Conservation (phyloP, 164 flowering plant genomes). For the Brasenia schreberi region DNA sequence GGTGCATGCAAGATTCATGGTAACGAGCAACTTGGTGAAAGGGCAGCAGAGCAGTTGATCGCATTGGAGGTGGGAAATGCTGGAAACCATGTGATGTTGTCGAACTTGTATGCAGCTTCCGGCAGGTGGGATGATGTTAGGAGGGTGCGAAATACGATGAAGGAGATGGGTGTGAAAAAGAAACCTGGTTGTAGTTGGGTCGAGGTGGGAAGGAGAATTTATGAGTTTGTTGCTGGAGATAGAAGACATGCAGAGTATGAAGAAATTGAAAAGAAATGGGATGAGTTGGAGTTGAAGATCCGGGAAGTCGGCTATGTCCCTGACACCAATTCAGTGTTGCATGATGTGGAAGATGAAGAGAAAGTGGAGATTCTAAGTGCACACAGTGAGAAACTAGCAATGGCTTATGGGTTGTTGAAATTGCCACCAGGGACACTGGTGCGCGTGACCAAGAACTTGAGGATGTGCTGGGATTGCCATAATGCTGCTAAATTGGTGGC, state of each 20-base stretch:
- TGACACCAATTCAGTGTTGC: constrained; percentile 39
- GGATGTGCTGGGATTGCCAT: constrained; percentile 58
- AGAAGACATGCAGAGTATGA: constrained; percentile 11
- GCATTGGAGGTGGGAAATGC: constrained; percentile 38
- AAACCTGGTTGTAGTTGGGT: constrained; percentile 65
- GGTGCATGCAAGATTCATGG: constrained; percentile 43
- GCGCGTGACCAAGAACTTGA: constrained; percentile 39
- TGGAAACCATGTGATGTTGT: constrained; percentile 26
- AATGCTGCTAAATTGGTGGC: constrained; percentile 42
- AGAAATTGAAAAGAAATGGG: constrained; percentile 26
- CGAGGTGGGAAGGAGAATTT: constrained; percentile 38
- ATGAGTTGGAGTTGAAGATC: constrained; percentile 33
- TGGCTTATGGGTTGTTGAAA: constrained; percentile 40
- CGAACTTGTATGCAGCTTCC: constrained; percentile 48
- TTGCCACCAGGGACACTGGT: constrained; percentile 24
- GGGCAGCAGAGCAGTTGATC: constrained; percentile 27
- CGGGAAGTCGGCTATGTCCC: constrained; percentile 31
- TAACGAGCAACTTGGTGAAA: constrained; percentile 29
- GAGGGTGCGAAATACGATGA: constrained; percentile 42
- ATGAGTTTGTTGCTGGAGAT: constrained; percentile 37
- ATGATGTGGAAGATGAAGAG: constrained; percentile 41
- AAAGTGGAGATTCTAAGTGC: constrained; percentile 35
- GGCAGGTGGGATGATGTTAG: constrained; percentile 63
- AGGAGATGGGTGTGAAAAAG: constrained; percentile 38
- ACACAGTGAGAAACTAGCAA: constrained; percentile 63